A percentile compares a stretch with the other conserved stretches of the same genome.
Conservation (phyloP, 164 flowering plant genomes). For the Tetracentron sinense region DNA sequence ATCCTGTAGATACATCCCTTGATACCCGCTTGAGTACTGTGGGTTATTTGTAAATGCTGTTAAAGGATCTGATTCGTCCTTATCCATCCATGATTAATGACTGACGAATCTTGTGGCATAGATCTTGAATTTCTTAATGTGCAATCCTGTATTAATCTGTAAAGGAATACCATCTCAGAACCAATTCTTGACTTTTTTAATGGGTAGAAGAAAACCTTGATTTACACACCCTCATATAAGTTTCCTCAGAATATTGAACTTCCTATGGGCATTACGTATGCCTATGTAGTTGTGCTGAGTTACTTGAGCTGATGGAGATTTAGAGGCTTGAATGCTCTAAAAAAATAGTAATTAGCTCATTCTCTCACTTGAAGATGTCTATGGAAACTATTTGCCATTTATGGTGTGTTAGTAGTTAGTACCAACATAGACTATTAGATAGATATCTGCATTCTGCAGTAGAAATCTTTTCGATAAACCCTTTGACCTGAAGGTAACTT, state of each 20-base stretch:
- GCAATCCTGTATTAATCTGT: neutral
- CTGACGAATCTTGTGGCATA: neutral
- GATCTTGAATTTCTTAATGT: neutral
- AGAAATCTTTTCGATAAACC: no score
- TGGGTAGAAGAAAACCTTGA: neutral
- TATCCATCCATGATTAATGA: neutral
- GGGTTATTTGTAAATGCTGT: neutral
- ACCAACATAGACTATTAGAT: no score
- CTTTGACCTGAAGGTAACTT: neutral
- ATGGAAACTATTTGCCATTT: no score
- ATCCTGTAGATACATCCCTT: neutral
- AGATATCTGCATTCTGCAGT: no score
- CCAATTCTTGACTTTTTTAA: neutral
- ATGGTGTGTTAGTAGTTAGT: neutral
- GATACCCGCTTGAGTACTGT: neutral
- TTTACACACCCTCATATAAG: neutral
- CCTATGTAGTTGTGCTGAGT: no score
- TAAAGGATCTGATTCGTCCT: neutral
- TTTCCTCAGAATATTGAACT: neutral
- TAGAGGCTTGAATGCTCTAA: no score
- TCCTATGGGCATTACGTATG: neutral
- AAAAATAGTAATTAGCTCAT: no score
- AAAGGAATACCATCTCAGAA: neutral
- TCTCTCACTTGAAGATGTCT: no score
- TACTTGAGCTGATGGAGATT: no score